Evolutionary conservation across 78 protist species (phyloP), one percentile per base, ranked within the genome.

Genomic region (Polysphondylium violaceum): DNA sequence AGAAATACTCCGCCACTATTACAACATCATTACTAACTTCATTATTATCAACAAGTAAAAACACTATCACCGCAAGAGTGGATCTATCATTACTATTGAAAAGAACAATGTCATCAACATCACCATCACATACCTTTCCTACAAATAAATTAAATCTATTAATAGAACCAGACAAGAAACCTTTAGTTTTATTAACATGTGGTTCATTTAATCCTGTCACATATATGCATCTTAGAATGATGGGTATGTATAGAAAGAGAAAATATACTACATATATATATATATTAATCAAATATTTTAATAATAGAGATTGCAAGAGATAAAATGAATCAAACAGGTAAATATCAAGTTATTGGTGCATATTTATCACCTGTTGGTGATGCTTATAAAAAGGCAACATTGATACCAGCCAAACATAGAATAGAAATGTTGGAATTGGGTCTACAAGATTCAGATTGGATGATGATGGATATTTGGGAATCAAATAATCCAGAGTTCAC

Each of bases 301-400:
- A 74, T 40, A n/a, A 59, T 55, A 51, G 74, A 86, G 29, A 76
- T 76, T 27, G 58, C 86, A 47, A 76, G 63, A 33, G 86, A 76
- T 55, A 31, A 76, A 4, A n/a, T 16, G 7, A 58, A 68, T 33
- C 25, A 29, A 23, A 38, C 23, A 60, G 25, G 35, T 21, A 41
- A 60, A 60, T 68, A 69, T 69, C 41, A 60, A 25, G 92, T 86
- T 2, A 51, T 86, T 23, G 92, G 92, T 19, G 92, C 78, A 65
- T 86, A 86, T 53, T 27, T 86, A 17, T 71, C 81, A 65, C 92
- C 92, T 12, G 92, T 86, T 35, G 92, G 92, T 25, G 92, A 86
- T 86, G 92, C 79, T 2, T 86, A 86, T 41, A 73, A 86, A 50
- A 86, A 86, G 55, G 25, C 50, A 47, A 75, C 87, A 65, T 65